These are phyloP conservation scores for Cordyceps tenuipes DNA, from an alignment of 2,329 filamentous ascomycete genomes.

Conservation along the genomic window DNA sequence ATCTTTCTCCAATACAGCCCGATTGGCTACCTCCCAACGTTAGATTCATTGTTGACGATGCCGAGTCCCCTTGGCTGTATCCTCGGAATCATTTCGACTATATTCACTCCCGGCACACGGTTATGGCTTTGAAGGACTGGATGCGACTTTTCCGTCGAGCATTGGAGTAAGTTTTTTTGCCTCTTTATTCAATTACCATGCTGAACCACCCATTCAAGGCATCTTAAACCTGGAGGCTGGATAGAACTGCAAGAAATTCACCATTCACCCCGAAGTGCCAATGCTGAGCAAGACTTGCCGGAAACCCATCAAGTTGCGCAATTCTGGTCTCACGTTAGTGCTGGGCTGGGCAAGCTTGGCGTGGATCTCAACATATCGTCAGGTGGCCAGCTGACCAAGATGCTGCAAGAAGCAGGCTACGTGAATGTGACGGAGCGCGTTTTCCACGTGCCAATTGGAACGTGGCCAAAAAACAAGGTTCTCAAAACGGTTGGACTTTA, in stretches of 20 bases:
- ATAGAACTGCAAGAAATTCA: slow-evolving; percentile 48
- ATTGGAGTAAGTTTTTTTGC: slow-evolving; percentile 32
- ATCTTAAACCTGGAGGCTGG: slow-evolving; percentile 47
- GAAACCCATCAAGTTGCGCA: slow-evolving; percentile 33
- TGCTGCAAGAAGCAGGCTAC: slow-evolving; percentile 44
- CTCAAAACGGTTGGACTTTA: slow-evolving; percentile 44
- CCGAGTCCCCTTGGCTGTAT: slow-evolving; percentile 48
- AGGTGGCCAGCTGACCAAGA: slow-evolving; percentile 31
- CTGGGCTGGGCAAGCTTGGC: slow-evolving; percentile 35
- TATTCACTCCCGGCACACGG: slow-evolving; percentile 50
- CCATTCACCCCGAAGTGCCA: slow-evolving; percentile 37
- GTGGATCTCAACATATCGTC: slow-evolving; percentile 39
- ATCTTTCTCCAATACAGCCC: slow-evolving; percentile 42
- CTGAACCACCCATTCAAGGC: slow-evolving; percentile 23
- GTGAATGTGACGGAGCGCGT: slow-evolving; percentile 41
- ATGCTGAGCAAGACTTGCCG: slow-evolving; percentile 29
- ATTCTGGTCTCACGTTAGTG: slow-evolving; percentile 38
- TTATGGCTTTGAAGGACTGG: slow-evolving; percentile 50
- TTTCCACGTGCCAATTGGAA: slow-evolving; percentile 45
- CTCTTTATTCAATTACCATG: too few relatives aligned
- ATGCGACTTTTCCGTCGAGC: slow-evolving; percentile 37
- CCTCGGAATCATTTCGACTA: slow-evolving; percentile 49
- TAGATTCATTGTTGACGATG: slow-evolving; percentile 48
- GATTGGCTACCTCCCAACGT: slow-evolving; percentile 47
- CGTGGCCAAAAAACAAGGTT: slow-evolving; percentile 43